Conservation (phyloP, 2,329 filamentous ascomycete genomes). For the Venturia nashicola region DNA sequence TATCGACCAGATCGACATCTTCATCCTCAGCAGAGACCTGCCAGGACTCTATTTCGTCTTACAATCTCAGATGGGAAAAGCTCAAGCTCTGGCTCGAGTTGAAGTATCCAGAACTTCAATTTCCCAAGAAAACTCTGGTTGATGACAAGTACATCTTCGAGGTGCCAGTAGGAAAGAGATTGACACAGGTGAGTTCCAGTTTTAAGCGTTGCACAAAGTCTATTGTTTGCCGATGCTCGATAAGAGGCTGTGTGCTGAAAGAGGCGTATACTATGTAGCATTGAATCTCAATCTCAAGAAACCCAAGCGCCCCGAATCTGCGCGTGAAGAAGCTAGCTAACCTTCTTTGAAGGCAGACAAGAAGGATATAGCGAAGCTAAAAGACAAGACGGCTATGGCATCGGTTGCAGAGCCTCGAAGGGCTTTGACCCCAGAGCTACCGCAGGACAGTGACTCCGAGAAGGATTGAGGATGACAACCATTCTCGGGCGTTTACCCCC, state of each 20-base stretch:
- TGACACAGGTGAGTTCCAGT: background rate
- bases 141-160: background rate
- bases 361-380: background rate
- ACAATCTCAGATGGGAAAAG: background rate
- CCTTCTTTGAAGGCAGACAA: background rate
- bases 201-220: too few relatives aligned
- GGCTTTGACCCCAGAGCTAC: background rate
- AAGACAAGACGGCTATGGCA: background rate
- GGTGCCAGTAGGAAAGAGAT: background rate
- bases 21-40: background rate
- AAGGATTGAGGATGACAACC: too few relatives aligned
- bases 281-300: too few relatives aligned
- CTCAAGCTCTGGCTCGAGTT: background rate
- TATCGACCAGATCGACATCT: background rate
- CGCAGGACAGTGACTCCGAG: background rate
- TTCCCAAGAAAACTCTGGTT: background rate
- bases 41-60: background rate
- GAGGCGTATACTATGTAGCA: too few relatives aligned
- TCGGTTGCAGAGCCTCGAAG: too few relatives aligned
- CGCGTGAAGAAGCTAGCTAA: background rate
- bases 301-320: too few relatives aligned
- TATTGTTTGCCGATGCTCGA: too few relatives aligned
- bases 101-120: background rate
- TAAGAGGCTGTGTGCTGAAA: too few relatives aligned
- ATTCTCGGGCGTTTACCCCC: too few relatives aligned